Evolutionary conservation across 148 eudicot genomes (phyloP).

Genomic region (Vaccinium macrocarpon): DNA sequence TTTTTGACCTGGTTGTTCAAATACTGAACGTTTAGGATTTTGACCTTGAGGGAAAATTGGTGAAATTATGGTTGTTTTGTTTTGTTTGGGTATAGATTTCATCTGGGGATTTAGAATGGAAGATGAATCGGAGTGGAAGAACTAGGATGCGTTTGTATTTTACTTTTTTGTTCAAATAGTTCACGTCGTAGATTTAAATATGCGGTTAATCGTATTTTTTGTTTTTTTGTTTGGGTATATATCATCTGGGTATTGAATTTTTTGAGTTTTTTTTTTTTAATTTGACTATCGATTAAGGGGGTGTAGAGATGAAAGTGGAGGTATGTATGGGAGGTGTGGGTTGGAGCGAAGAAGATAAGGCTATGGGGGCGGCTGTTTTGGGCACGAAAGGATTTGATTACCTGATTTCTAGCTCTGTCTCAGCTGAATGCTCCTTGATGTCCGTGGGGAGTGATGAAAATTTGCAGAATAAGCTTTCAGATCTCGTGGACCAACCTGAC

Average conservation of each 20-base stretch:
- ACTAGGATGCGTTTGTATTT: slow-evolving; percentile 15
- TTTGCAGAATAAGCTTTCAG: slow-evolving; percentile 69
- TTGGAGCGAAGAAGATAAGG: slow-evolving; percentile 76
- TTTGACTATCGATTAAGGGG: neutral
- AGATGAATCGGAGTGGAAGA: neutral
- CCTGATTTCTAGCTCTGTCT: slow-evolving; percentile 55
- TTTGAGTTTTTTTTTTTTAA: slow-evolving; percentile 12
- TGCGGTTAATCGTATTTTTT: neutral
- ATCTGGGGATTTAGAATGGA: neutral
- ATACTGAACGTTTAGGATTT: neutral
- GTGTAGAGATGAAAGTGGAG: slow-evolving; percentile 34
- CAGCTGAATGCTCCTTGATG: slow-evolving; percentile 65
- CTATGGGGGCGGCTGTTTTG: slow-evolving; percentile 61
- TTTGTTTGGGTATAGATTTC: neutral
- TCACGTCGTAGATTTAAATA: neutral
- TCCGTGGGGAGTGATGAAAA: slow-evolving; percentile 58
- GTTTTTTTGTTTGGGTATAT: neutral
- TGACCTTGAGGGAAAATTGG: neutral
- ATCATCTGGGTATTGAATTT: slow-evolving; percentile 13
- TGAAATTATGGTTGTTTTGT: neutral
- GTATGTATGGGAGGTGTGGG: slow-evolving; percentile 37
- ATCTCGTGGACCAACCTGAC: slow-evolving; percentile 73
- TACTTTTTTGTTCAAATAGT: neutral
- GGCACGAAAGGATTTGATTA: slow-evolving; percentile 70
- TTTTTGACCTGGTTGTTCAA: slow-evolving; percentile 12